phyloP scores from a whole-genome alignment of 2,329 filamentous ascomycete genomes.

The Phialophora macrospora region DNA sequence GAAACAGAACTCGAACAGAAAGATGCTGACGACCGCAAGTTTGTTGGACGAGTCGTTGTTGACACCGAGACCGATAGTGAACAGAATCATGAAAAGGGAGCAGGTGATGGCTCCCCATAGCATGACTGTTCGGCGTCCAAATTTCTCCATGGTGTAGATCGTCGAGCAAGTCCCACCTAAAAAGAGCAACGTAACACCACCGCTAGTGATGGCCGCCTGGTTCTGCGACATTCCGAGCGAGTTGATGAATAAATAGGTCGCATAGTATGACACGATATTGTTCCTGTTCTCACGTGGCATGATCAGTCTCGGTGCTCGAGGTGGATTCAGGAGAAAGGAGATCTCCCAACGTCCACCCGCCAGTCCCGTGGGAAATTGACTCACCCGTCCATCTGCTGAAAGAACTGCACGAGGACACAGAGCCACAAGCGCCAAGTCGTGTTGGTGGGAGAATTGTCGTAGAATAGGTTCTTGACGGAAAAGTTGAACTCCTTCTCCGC shows the following conservation, averaged over 20 bases:
- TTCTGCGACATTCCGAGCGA: constrained; percentile 37
- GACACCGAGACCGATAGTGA: constrained; percentile 30
- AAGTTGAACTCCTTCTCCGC: constrained; percentile 32
- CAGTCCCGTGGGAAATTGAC: background rate
- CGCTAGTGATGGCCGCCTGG: constrained; percentile 29
- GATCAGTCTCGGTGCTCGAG: background rate
- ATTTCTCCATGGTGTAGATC: constrained; percentile 30
- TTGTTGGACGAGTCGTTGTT: constrained; percentile 27
- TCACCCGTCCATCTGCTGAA: constrained; percentile 31
- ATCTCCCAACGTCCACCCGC: background rate
- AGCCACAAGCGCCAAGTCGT: constrained; percentile 33
- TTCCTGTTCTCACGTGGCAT: constrained; percentile 14
- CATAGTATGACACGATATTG: constrained; percentile 33
- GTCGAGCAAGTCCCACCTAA: constrained; percentile 31
- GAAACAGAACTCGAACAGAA: constrained; percentile 31
- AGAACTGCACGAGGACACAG: constrained; percentile 27
- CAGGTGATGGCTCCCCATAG: constrained; percentile 30
- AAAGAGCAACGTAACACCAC: constrained; percentile 29
- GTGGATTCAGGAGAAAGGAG: background rate
- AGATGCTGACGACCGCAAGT: constrained; percentile 29
- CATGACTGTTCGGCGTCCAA: constrained; percentile 28
- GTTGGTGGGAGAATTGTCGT: constrained; percentile 27
- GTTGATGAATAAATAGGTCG: constrained; percentile 38
- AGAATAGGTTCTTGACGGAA: constrained; percentile 28
- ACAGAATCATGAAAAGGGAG: constrained; percentile 30